Evolutionary conservation across 2,329 filamentous ascomycete species (phyloP).

Genomic region (Colletotrichum sp.): DNA sequence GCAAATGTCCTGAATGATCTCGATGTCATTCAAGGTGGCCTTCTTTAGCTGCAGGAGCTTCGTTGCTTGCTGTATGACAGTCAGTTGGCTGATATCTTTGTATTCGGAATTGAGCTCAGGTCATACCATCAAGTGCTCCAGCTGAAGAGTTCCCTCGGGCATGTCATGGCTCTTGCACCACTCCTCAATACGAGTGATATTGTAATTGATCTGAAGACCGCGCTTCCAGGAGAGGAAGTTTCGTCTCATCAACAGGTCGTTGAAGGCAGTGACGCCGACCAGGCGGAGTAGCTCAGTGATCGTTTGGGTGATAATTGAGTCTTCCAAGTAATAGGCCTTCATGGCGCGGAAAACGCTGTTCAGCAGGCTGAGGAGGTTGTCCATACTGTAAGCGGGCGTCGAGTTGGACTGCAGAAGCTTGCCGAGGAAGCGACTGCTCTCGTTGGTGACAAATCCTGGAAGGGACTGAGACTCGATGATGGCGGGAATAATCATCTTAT

Average conservation of each 20-base stretch:
- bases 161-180: slow-evolving; percentile 99
- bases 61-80: slow-evolving; percentile 77
- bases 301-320: slow-evolving; percentile 93
- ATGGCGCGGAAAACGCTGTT: slow-evolving; percentile 99
- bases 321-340: slow-evolving; percentile 98
- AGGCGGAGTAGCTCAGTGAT: slow-evolving; percentile 91
- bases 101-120: neutral
- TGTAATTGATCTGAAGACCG: slow-evolving; percentile 99
- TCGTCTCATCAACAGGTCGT: slow-evolving; percentile 94
- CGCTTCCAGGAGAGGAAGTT: slow-evolving; percentile 99
- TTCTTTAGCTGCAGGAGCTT: slow-evolving; percentile 99
- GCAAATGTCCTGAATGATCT: slow-evolving; percentile 99
- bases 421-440: slow-evolving; percentile 97
- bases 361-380: slow-evolving; percentile 91
- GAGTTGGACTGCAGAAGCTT: slow-evolving; percentile 93
- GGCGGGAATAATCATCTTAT: slow-evolving; percentile 99
- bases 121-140: slow-evolving; percentile 94
- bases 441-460: slow-evolving; percentile 97
- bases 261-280: slow-evolving; percentile 97
- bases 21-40: slow-evolving; percentile 97
- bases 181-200: slow-evolving; percentile 98
- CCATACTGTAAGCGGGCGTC: slow-evolving; percentile 97
- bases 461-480: slow-evolving; percentile 99
- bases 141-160: slow-evolving; percentile 95
- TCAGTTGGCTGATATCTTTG: slow-evolving; percentile 17